Conservation (phyloP, 2,329 filamentous ascomycete species). For the Aspergillus quadricinctus region DNA sequence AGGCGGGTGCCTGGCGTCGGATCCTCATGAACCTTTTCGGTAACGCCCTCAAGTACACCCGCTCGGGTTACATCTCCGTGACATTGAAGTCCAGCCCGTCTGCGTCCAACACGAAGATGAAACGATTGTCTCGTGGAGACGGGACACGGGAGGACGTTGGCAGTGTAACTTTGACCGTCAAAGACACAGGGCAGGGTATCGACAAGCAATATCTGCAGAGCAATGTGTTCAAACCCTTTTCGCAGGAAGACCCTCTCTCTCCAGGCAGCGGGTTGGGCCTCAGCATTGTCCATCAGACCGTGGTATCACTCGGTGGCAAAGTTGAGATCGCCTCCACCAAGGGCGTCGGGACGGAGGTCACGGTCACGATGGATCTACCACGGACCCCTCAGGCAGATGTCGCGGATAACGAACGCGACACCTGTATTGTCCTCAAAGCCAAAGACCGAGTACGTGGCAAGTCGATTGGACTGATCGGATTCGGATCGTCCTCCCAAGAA, state of each 20-base stretch:
- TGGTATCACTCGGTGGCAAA: conserved; percentile 21
- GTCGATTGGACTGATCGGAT: conserved; percentile 19
- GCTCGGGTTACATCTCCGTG: conserved; percentile 38
- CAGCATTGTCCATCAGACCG: conserved; percentile 49
- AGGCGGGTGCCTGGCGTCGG: conserved; percentile 45
- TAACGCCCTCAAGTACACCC: conserved; percentile 48
- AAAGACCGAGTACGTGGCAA: conserved; percentile 5
- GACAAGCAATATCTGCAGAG: conserved; percentile 18
- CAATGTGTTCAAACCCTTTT: conserved; percentile 52
- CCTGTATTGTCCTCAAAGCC: background rate
- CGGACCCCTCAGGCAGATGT: background rate
- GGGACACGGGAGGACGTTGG: conserved; percentile 1
- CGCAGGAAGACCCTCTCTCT: conserved; percentile 54
- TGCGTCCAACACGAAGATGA: conserved; percentile 6
- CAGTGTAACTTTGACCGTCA: conserved; percentile 19
- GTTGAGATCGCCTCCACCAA: conserved; percentile 25
- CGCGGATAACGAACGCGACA: background rate
- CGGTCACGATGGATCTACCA: conserved; percentile 5
- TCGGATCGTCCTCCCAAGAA: conserved; percentile 14
- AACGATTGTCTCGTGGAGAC: background rate
- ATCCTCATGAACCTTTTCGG: conserved; percentile 48
- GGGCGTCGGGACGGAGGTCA: conserved; percentile 22
- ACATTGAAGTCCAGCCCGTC: conserved; percentile 21
- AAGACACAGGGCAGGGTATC: conserved; percentile 31
- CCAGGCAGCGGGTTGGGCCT: conserved; percentile 59